Evolutionary conservation across 148 eudicot species (phyloP), one percentile per base, ranked within the genome.

Genomic region (Fallopia convolvulus): DNA sequence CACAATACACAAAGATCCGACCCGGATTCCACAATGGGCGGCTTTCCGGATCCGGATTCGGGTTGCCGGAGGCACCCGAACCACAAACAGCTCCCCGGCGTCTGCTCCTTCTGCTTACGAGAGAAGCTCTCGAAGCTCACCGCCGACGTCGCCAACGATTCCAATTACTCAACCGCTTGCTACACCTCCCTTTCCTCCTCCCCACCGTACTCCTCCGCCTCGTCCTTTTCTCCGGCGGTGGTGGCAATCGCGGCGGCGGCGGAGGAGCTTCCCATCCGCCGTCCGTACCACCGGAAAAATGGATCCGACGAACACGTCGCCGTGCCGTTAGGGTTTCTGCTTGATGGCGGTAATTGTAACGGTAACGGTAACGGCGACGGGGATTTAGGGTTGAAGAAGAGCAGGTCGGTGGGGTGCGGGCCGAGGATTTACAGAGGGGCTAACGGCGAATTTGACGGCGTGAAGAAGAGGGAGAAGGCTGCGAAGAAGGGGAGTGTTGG

Each of bases 341-440:
- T 84, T 70, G 79, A 82, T 53, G 72, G 21, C 15, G 18, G 42
- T 66, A 66, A 66, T 20, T 63, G 77, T 6, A 20, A 17, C 8
- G 56, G 78, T 26, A 26, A 26, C 15, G 18, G 42, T 66, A 66
- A 66, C 42, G 77, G 77, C 6, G 42, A 17, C 8, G 56, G 78
- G 17, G 75, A n/a, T 8, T 5, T 41, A 42, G 87, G 84, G 65
- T 72, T 84, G 72, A 84, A 84, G 71, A 84, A 84, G 81, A 82
- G 84, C 26, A 77, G 84, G 79, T 84, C 87, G 3, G 87, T 84
- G 5, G 82, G 81, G 11, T 84, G 87, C 55, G 87, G 82, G n/a
- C 84, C 84, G 32, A 10, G 49, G 52, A 72, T 75, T 8, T 84
- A 11, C 47, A 82, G 4, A 75, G 78, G 71, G 77, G 55, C 49